These are phyloP conservation scores for Pelargonium nanum DNA, from an alignment of 345 rosid species.

Conservation along the genomic window DNA sequence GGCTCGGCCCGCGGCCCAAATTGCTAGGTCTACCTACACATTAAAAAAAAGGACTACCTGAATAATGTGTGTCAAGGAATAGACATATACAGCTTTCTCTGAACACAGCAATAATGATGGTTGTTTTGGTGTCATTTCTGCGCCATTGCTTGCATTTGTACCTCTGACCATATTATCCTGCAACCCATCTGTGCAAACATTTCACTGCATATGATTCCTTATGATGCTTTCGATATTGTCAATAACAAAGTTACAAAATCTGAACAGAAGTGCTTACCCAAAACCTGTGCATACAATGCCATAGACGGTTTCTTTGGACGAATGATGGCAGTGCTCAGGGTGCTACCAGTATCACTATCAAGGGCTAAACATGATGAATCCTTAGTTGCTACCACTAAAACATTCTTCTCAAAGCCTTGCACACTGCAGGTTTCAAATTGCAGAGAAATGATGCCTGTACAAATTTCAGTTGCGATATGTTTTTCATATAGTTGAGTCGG, in stretches of 20 bases:
- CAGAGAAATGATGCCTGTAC: constrained; percentile 51
- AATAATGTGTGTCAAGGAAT: constrained; percentile 51
- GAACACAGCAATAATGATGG: constrained; percentile 54
- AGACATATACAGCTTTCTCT: constrained; percentile 76
- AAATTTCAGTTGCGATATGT: constrained; percentile 57
- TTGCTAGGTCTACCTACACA: no score
- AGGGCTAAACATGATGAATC: constrained; percentile 72
- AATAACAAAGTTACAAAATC: neutral
- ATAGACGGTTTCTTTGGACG: constrained; percentile 78
- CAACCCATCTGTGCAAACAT: constrained; percentile 33
- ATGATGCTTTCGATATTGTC: no score
- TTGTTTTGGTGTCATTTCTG: constrained; percentile 33
- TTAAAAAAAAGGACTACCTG: constrained; percentile 62
- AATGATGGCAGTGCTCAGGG: constrained; percentile 43
- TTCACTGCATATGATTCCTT: neutral
- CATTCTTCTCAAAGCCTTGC: constrained; percentile 74
- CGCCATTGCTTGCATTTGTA: constrained; percentile 17
- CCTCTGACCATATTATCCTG: constrained; percentile 25
- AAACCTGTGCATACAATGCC: constrained; percentile 67
- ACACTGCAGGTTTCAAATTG: constrained; percentile 56
- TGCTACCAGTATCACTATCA: constrained; percentile 61
- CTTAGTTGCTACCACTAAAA: constrained; percentile 61
- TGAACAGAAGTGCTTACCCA: constrained; percentile 33
- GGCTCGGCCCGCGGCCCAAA: no score
- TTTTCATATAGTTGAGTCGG: constrained; percentile 38